Base-by-base conservation (phyloP, 768 basidiomycete genomes). In the Hypholoma sublateritium region DNA sequence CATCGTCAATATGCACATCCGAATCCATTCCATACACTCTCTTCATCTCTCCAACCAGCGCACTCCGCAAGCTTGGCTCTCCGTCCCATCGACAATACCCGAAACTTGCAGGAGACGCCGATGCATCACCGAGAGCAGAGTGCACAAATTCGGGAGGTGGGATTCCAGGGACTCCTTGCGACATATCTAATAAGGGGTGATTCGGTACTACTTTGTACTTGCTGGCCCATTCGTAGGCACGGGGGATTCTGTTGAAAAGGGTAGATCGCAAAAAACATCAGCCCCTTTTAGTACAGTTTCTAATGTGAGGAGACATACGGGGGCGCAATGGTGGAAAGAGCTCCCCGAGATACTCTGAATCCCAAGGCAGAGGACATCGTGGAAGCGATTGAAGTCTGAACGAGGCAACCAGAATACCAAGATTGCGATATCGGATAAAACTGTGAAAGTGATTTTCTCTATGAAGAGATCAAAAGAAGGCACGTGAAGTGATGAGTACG, bases 81-180 rank as follows among this genome's bases (percentile, higher is more conserved):
- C 91, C 91, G 41, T 81, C 76, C 53, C 79, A 85, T 1, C 77
- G 69, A 7, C 82, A 76, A 59, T 93, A 93, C 4, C 82, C 79
- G 43, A 81, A 81, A 34, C 74, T 77, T 4, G 50, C 44, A 0
- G 77, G 75, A 41, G 77, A 77, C 7, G 77, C 69, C 0, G 81
- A 70, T 0, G 81, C 76, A 8, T 65, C 64, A 0, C 72, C 76
- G 1, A 93, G 66, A 1, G 82, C 78, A 0, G 77, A 64, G 34
- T 85, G 77, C 8, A 91, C 70, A 1, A 65, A 49, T 2, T 72
- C 65, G 2, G 86, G 82, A 0, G 92, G 91, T 0, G 86, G 82
- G 0, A 73, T 75, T 5, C 86, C 85, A 0, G 92, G 92, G 0
- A 85, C 84, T 39, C 92, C 88, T 69, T 92, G 89, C 1, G 87